Percentiles rank a stretch among this genome's conserved stretches.
phyloP scores from a whole-genome alignment of 129 eudicot genomes.

The Calendula officinalis region DNA sequence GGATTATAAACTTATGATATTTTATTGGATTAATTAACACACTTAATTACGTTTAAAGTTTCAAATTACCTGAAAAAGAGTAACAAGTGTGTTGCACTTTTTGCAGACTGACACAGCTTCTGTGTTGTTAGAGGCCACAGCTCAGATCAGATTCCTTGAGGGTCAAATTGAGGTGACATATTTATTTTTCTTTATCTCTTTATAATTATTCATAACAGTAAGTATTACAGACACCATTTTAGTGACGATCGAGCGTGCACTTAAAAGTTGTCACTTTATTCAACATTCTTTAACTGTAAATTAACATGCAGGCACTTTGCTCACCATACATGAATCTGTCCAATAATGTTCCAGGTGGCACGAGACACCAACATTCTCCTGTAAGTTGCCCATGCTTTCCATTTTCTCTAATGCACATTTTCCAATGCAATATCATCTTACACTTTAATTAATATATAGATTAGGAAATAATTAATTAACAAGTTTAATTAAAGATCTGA shows the following conservation, averaged over 20 bases:
- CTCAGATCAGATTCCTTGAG: constrained; percentile 88
- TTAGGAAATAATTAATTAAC: too few species aligned
- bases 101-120: constrained; percentile 99
- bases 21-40: neutral
- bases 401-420: constrained; percentile 30
- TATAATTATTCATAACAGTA: constrained; percentile 2
- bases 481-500: too few species aligned
- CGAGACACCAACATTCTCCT: constrained; percentile 69
- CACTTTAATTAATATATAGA: too few species aligned
- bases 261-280: constrained; percentile 41
- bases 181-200: constrained; percentile 21
- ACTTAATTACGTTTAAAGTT: neutral
- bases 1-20: neutral
- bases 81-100: constrained; percentile 40
- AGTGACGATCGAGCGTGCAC: constrained; percentile 43
- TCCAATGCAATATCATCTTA: constrained; percentile 30
- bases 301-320: constrained; percentile 62
- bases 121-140: constrained; percentile 90
- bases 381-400: constrained; percentile 52
- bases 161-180: constrained; percentile 78
- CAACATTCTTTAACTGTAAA: constrained; percentile 29
- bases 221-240: constrained; percentile 25
- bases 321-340: constrained; percentile 67
- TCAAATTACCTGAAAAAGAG: constrained; percentile 14
- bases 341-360: constrained; percentile 51